Percentiles rank a stretch among this genome's conserved stretches.
Evolutionary conservation across 169 alveolate species (phyloP).

Genomic region (Sarcocystis neurona): DNA sequence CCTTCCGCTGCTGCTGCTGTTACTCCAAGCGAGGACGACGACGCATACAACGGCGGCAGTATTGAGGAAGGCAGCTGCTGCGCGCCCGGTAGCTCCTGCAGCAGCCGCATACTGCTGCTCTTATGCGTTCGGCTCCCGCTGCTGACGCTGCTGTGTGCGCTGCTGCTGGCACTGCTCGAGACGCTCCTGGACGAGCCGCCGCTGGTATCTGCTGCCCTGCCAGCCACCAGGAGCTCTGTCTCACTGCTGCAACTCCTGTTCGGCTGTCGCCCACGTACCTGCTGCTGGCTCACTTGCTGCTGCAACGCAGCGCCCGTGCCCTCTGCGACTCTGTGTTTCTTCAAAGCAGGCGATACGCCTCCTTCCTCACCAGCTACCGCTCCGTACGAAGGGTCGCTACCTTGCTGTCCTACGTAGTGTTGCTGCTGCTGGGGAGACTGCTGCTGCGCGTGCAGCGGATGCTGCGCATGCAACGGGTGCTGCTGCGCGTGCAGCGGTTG

Average conservation of each 20-base stretch:
- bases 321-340: neutral
- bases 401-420: too few relatives aligned
- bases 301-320: neutral
- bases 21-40: too few relatives aligned
- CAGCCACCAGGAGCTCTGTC: too few relatives aligned
- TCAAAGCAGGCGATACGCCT: slow-evolving; percentile 26
- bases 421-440: slow-evolving; percentile 45
- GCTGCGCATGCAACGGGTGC: too few relatives aligned
- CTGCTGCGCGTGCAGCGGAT: slow-evolving; percentile 23
- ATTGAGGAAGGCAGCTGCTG: too few relatives aligned
- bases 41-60: too few relatives aligned
- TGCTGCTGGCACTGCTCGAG: neutral
- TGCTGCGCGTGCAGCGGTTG: too few relatives aligned
- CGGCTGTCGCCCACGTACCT: neutral
- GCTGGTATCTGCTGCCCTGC: neutral
- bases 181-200: neutral
- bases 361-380: too few relatives aligned
- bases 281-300: neutral
- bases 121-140: neutral
- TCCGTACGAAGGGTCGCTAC: too few relatives aligned
- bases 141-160: slow-evolving; percentile 21
- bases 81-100: too few relatives aligned
- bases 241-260: neutral
- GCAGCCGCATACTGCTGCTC: too few relatives aligned
- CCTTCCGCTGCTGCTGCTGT: too few relatives aligned